Evolutionary conservation across 257 asterid genomes (phyloP).

Genomic region (Forsythia suspensa): DNA sequence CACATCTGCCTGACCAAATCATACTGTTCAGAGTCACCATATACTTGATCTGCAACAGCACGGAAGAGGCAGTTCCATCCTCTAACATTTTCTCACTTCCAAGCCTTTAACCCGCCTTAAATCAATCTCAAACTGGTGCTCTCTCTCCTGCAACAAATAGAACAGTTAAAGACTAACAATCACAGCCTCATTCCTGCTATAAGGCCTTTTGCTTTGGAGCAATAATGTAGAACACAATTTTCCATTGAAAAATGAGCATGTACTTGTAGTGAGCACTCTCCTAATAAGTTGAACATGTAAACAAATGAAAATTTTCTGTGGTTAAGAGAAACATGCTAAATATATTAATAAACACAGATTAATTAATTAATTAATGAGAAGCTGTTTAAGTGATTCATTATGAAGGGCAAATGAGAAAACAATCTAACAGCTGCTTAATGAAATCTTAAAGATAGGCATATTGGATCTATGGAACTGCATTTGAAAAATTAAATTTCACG

Average conservation of each 20-base stretch:
- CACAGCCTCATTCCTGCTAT: constrained; percentile 9
- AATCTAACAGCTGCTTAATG: constrained; percentile 7
- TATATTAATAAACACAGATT: not conserved
- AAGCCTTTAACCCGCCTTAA: constrained; percentile 82
- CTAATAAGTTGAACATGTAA: not conserved
- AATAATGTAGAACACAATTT: constrained; percentile 20
- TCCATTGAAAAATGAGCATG: not conserved
- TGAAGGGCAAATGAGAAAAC: not conserved
- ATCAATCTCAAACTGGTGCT: constrained; percentile 84
- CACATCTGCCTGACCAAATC: constrained; percentile 98
- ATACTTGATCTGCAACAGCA: constrained; percentile 99
- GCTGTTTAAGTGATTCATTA: not conserved
- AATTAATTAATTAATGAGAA: constrained; percentile 5
- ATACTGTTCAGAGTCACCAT: constrained; percentile 89
- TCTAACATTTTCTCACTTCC: constrained; percentile 91
- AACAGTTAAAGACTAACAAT: constrained; percentile 1
- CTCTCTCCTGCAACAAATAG: constrained; percentile 75
- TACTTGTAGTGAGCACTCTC: not conserved
- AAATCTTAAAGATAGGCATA: not conserved
- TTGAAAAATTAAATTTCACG: not conserved
- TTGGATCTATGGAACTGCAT: not conserved
- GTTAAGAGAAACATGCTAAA: constrained; percentile 1
- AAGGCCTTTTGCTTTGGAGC: constrained; percentile 7
- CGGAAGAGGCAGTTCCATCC: constrained; percentile 99
- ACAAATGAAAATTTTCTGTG: constrained; percentile 2